These are phyloP conservation scores for Thielaviopsis populi DNA, from an alignment of 2,329 filamentous ascomycete genomes.

Conservation along the genomic window DNA sequence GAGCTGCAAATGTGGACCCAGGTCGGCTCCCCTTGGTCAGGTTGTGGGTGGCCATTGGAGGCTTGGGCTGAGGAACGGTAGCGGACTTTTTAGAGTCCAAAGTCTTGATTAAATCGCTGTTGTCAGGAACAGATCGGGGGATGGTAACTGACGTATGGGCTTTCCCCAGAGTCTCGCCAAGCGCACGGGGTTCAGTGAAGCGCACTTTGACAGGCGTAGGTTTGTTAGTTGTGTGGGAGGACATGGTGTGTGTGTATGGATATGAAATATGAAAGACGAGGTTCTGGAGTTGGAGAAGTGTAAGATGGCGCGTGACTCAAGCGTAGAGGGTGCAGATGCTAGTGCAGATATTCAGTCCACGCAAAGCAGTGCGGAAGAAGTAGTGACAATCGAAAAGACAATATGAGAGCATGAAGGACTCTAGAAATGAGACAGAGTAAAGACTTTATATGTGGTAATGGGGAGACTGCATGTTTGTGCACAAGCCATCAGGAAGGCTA, in stretches of 20 bases:
- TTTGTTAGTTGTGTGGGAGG: slow-evolving; percentile 16
- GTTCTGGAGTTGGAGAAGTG: not conserved
- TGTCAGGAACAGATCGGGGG: slow-evolving; percentile 29
- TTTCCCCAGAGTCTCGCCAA: slow-evolving; percentile 52
- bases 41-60: slow-evolving; percentile 36
- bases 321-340: slow-evolving; percentile 61
- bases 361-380: slow-evolving; percentile 80
- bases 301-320: slow-evolving; percentile 28
- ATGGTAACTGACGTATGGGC: slow-evolving; percentile 17
- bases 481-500: not conserved
- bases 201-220: slow-evolving; percentile 27
- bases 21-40: slow-evolving; percentile 40
- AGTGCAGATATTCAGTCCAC: slow-evolving; percentile 70
- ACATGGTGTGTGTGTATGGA: not conserved
- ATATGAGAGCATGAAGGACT: slow-evolving; percentile 57
- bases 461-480: not conserved
- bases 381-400: slow-evolving; percentile 81
- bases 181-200: slow-evolving; percentile 50
- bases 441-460: slow-evolving; percentile 1
- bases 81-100: slow-evolving; percentile 2
- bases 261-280: not conserved
- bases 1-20: slow-evolving; percentile 75
- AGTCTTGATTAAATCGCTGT: not conserved
- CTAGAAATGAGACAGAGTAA: not conserved
- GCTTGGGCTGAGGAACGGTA: not conserved